A percentile compares a stretch with the other conserved stretches of the same genome.
Evolutionary conservation across 208 protist species (phyloP).

Genomic region (Wallacemonas sp.): DNA sequence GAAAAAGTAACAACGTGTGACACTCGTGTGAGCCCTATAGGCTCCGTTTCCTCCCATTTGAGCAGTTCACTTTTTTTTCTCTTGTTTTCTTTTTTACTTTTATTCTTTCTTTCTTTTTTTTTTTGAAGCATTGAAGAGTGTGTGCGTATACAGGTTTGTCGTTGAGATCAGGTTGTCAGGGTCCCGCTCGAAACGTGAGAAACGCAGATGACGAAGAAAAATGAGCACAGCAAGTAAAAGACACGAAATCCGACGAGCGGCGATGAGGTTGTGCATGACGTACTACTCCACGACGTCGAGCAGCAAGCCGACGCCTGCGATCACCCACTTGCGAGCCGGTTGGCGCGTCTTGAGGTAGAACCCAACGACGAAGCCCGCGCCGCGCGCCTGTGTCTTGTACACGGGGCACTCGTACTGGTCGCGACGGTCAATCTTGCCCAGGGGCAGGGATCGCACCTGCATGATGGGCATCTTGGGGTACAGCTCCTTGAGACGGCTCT

Average conservation of each 20-base stretch:
- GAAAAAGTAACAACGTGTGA: too few species aligned
- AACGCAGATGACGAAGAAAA: too few species aligned
- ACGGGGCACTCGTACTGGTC: slow-evolving; percentile 98
- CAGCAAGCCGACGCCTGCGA: slow-evolving; percentile 96
- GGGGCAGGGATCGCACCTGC: slow-evolving; percentile 90
- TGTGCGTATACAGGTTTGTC: too few species aligned
- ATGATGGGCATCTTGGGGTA: slow-evolving; percentile 95
- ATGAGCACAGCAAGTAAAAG: too few species aligned
- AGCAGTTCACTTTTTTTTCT: neutral
- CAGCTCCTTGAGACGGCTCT: slow-evolving; percentile 94
- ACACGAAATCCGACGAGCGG: too few species aligned
- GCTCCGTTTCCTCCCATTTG: too few species aligned
- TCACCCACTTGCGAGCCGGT: slow-evolving; percentile 95
- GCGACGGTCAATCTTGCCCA: slow-evolving; percentile 91
- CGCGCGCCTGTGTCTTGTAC: slow-evolving; percentile 96
- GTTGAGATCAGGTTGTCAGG: too few species aligned
- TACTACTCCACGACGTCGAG: slow-evolving; percentile 95
- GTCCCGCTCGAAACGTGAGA: too few species aligned
- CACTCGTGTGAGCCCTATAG: too few species aligned
- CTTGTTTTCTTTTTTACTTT: neutral
- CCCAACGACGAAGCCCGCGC: slow-evolving; percentile 95
- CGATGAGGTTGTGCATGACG: too few species aligned
- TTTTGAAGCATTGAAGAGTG: too few species aligned
- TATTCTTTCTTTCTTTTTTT: neutral
- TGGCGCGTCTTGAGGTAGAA: slow-evolving; percentile 96